phyloP scores from a whole-genome alignment of 192 early-diverging fungal genomes.

The Coemansia sp. region DNA sequence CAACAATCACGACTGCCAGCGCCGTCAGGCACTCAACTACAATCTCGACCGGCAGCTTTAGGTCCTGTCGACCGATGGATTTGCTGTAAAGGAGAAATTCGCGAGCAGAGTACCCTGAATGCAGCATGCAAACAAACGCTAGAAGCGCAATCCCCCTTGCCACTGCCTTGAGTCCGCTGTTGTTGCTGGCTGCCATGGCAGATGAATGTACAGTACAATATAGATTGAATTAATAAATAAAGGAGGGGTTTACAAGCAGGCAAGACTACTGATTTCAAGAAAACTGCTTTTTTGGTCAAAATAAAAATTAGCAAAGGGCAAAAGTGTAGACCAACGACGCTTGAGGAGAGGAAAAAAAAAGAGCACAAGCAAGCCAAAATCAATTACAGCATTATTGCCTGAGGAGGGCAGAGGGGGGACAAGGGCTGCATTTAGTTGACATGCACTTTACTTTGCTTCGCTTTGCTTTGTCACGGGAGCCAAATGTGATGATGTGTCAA shows the following conservation, averaged over 20 bases:
- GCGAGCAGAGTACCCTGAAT: conserved; percentile 49
- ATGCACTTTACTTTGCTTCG: background rate
- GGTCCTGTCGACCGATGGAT: conserved; percentile 43
- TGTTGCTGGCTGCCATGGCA: conserved; percentile 5
- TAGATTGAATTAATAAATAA: background rate
- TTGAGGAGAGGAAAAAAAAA: too few relatives aligned
- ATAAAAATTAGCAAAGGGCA: background rate
- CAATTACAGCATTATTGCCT: too few relatives aligned
- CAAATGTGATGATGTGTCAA: background rate
- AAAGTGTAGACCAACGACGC: too few relatives aligned
- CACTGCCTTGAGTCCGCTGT: conserved; percentile 14
- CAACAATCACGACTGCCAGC: conserved; percentile 47
- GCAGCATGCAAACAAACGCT: conserved; percentile 45
- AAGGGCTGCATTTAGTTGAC: too few relatives aligned
- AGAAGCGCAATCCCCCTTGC: conserved; percentile 39
- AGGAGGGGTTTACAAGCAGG: background rate
- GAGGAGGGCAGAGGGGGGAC: too few relatives aligned
- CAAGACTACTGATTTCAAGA: too few relatives aligned
- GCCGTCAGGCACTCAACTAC: conserved; percentile 44
- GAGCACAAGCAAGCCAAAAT: too few relatives aligned
- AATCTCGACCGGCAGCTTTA: conserved; percentile 39
- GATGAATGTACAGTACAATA: background rate
- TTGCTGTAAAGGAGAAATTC: conserved; percentile 49
- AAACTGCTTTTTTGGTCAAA: background rate
- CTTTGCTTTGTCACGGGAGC: background rate